Base-by-base conservation (phyloP, 1,139 yeast genomes). In the Geotrichum aggregatum region DNA sequence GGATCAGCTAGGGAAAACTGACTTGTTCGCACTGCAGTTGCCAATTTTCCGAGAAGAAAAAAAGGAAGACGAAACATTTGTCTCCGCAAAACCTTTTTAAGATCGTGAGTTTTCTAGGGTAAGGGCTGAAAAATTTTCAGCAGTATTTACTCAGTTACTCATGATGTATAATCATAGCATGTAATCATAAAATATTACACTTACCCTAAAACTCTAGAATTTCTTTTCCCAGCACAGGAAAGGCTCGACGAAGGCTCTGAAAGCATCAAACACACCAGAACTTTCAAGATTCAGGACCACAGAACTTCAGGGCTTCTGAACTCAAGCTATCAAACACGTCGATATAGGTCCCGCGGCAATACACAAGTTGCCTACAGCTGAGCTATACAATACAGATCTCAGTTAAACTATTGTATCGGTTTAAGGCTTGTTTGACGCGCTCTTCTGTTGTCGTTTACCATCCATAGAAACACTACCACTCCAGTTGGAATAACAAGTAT, bases 11-110 rank as follows among this genome's bases (percentile, higher is more conserved):
- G 49, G 22, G 35, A 48, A 43, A 44, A 49, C 43, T 36, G 39
- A 40, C 50, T 21, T 42, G 45, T 26, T 22, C 38, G 30, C 33
- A 46, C 21, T 28, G 45, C 16, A 28, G 41, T 19, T 26, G 35
- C 44, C 50, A 48, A 26, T 41, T 47, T 50, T 54, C 54, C 55
- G 44, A 52, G 34, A 52, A 53, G 53, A 52, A 44, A 55, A 43
- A 45, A 51, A 35, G 44, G 30, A 44, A 49, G 53, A 44, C 42
- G 50, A 35, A 47, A 45, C 36, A 52, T 21, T 24, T 18, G n/a
- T 24, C 41, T 38, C 28, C 24, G 14, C n/a, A 42, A 11, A 11
- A 16, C 33, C 18, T 13, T 34, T 44, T 22, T 26, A 38, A 28
- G 26, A 16, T 46, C 31, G n/a, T 30, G 18, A 24, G 11, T 26